Evolutionary conservation across 441 rosid genomes (phyloP).

Genomic region (Pelargonium citronellum): DNA sequence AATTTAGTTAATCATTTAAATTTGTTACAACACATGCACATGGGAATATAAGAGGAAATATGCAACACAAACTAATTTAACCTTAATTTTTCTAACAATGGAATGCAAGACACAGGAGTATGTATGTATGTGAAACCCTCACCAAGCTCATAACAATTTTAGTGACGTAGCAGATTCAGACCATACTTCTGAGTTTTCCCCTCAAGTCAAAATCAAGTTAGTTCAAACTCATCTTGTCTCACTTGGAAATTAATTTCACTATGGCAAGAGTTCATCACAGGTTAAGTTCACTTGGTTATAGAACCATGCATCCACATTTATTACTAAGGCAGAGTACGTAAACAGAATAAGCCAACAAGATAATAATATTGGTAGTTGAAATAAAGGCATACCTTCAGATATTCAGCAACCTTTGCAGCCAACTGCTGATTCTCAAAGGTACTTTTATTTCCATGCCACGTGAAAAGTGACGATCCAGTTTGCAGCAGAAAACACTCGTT

Average conservation of each 20-base stretch:
- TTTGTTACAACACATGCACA: no score
- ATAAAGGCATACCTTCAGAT: conserved; percentile 58
- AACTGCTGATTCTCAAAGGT: conserved; percentile 80
- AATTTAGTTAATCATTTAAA: no score
- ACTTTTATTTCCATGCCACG: conserved; percentile 96
- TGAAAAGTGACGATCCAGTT: conserved; percentile 85
- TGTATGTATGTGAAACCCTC: no score
- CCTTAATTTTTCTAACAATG: no score
- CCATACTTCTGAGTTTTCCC: not conserved
- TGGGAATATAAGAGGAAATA: no score
- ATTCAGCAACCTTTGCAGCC: conserved; percentile 75
- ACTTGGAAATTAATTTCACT: not conserved
- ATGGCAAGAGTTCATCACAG: not conserved
- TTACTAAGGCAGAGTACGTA: not conserved
- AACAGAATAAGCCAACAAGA: conserved; percentile 10
- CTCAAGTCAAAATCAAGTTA: not conserved
- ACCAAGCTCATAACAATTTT: not conserved
- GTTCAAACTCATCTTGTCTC: not conserved
- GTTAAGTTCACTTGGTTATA: conserved; percentile 8
- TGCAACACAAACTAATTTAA: no score
- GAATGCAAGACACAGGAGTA: no score
- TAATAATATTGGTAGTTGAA: not conserved
- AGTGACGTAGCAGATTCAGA: not conserved
- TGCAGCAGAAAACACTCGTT: conserved; percentile 88
- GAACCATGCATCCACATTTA: not conserved